A percentile compares a stretch with the other conserved stretches of the same genome.
phyloP scores from a whole-genome alignment of 768 basidiomycete species.

The Tricholoma bakamatsutake region DNA sequence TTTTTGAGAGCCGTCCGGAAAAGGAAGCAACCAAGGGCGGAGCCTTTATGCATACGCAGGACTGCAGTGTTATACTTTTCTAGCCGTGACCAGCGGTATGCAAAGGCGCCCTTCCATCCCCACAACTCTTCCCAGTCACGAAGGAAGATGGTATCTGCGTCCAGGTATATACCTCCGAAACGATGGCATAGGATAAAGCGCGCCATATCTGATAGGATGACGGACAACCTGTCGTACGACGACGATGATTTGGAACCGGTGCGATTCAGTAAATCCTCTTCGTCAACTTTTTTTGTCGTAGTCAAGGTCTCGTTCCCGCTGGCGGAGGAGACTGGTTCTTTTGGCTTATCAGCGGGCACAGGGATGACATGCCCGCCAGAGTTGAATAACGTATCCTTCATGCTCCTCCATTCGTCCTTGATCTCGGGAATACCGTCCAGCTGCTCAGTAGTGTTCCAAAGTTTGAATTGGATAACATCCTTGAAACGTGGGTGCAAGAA shows the following conservation, averaged over 20 bases:
- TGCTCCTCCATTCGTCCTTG: constrained; percentile 78
- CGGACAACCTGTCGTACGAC: constrained; percentile 86
- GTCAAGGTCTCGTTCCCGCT: constrained; percentile 51
- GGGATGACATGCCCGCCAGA: constrained; percentile 75
- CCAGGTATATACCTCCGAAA: constrained; percentile 91
- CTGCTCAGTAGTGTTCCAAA: constrained; percentile 98
- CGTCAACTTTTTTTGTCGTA: constrained; percentile 37
- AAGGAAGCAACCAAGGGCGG: constrained; percentile 82
- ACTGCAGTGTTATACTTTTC: constrained; percentile 94
- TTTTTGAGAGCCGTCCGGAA: constrained; percentile 92
- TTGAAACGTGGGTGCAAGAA: constrained; percentile 88
- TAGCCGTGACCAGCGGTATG: constrained; percentile 90
- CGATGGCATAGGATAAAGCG: constrained; percentile 93
- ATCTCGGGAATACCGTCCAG: constrained; percentile 84
- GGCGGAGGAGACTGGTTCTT: constrained; percentile 20
- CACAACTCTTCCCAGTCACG: constrained; percentile 97
- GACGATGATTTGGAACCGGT: constrained; percentile 84
- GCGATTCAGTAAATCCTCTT: constrained; percentile 60
- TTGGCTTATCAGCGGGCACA: constrained; percentile 36
- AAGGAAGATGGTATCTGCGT: constrained; percentile 88
- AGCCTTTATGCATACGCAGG: constrained; percentile 81
- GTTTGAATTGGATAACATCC: constrained; percentile 83
- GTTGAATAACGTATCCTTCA: constrained; percentile 78
- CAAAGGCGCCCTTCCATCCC: constrained; percentile 93
- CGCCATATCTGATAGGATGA: constrained; percentile 93